Evolutionary conservation across 108 stramenopile species (phyloP).

Genomic region (Discostella stelligeroides): DNA sequence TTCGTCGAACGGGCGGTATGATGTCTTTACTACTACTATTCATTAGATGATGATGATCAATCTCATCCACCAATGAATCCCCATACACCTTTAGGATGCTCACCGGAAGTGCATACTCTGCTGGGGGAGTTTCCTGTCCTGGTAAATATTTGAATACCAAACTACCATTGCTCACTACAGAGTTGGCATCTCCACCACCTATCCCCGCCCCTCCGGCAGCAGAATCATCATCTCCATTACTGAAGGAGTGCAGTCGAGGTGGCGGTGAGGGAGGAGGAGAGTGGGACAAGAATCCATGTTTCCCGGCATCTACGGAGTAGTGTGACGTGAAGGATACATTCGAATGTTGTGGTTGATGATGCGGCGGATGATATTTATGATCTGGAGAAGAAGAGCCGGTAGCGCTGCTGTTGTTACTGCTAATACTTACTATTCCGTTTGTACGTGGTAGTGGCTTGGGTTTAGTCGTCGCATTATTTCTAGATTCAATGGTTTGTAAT

Average conservation of each 20-base stretch:
- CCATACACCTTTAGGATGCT: constrained; percentile 39
- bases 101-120: constrained; percentile 41
- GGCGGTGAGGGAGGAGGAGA: neutral
- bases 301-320: constrained; percentile 32
- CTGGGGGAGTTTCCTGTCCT: constrained; percentile 29
- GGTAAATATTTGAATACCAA: constrained; percentile 35
- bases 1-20: too few species aligned
- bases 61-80: constrained; percentile 16
- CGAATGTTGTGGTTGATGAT: constrained; percentile 21
- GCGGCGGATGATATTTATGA: neutral
- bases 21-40: neutral
- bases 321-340: constrained; percentile 15
- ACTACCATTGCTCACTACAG: constrained; percentile 4
- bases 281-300: constrained; percentile 29
- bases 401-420: neutral
- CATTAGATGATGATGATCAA: neutral
- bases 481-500: constrained; percentile 38
- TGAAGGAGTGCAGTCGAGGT: constrained; percentile 5
- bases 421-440: neutral
- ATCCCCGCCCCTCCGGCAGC: neutral
- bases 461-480: too few species aligned
- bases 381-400: neutral
- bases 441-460: too few species aligned
- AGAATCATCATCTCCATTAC: constrained; percentile 19
- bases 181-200: neutral